phyloP scores from a whole-genome alignment of 163 green algal genomes.

The Scenedesmus sp. region DNA sequence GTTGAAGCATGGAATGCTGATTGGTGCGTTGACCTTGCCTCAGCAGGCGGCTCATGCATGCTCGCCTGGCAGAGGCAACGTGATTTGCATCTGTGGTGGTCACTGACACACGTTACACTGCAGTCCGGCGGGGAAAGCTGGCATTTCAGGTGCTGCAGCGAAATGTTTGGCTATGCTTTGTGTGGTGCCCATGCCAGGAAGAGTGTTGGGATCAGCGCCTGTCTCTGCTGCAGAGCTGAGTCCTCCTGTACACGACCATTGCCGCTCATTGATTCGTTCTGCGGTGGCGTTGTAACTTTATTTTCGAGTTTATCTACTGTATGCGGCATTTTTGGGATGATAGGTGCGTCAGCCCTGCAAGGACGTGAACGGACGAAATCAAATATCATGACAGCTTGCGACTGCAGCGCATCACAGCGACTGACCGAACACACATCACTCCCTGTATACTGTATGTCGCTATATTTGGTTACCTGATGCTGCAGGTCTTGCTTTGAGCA shows the following conservation, averaged over 20 bases:
- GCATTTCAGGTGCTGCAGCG: not conserved
- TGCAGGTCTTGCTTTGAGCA: not conserved
- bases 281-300: not conserved
- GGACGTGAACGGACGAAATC: not conserved
- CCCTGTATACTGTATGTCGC: not conserved
- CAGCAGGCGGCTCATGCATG: not conserved
- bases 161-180: not conserved
- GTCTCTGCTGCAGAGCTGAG: not conserved
- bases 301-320: not conserved
- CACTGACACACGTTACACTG: not conserved
- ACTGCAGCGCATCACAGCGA: not conserved
- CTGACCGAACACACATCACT: not conserved
- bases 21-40: not conserved
- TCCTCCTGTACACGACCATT: not conserved
- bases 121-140: not conserved
- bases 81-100: not conserved
- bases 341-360: not conserved
- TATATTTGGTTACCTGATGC: not conserved
- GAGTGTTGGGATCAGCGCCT: not conserved
- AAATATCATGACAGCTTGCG: not conserved
- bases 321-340: not conserved
- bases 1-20: not conserved
- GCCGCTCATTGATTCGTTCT: not conserved
- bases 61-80: not conserved
- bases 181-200: not conserved